These are phyloP conservation scores for Xylariales sp. DNA, from an alignment of 2,329 filamentous ascomycete species.

Conservation along the genomic window DNA sequence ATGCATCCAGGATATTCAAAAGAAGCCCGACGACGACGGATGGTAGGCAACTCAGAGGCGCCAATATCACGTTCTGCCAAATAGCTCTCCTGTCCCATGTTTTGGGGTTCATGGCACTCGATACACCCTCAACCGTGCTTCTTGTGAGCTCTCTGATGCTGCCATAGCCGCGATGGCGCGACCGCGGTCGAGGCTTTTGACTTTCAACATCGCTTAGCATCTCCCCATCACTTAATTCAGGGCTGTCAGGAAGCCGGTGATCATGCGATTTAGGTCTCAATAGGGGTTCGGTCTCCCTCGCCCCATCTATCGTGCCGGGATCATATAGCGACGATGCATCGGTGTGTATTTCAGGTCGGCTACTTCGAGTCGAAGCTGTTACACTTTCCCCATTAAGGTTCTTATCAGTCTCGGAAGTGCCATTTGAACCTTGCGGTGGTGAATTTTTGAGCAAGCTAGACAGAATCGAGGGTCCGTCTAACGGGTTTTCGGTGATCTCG, in stretches of 20 bases:
- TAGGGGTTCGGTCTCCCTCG: slow-evolving; percentile 43
- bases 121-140: slow-evolving; percentile 16
- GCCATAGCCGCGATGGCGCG: slow-evolving; percentile 13
- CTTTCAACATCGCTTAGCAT: slow-evolving; percentile 42
- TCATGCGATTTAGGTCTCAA: slow-evolving; percentile 29
- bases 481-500: slow-evolving; percentile 12
- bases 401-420: slow-evolving; percentile 9
- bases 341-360: too few relatives aligned
- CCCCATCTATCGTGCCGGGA: slow-evolving; percentile 7
- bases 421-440: slow-evolving; percentile 25
- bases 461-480: slow-evolving; percentile 28
- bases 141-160: slow-evolving; percentile 18
- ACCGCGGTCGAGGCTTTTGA: slow-evolving; percentile 35
- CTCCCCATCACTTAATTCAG: slow-evolving; percentile 14
- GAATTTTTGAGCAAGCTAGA: slow-evolving; percentile 46
- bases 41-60: slow-evolving; percentile 69
- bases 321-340: too few relatives aligned
- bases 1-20: slow-evolving; percentile 87
- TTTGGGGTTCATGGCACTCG: slow-evolving; percentile 54
- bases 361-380: too few relatives aligned
- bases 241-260: slow-evolving; percentile 21
- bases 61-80: slow-evolving; percentile 59
- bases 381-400: too few relatives aligned
- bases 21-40: slow-evolving; percentile 85
- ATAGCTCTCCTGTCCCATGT: slow-evolving; percentile 67